Conservation (phyloP, 495 filamentous ascomycete genomes). For the Aspergillus incahuasiensis region DNA sequence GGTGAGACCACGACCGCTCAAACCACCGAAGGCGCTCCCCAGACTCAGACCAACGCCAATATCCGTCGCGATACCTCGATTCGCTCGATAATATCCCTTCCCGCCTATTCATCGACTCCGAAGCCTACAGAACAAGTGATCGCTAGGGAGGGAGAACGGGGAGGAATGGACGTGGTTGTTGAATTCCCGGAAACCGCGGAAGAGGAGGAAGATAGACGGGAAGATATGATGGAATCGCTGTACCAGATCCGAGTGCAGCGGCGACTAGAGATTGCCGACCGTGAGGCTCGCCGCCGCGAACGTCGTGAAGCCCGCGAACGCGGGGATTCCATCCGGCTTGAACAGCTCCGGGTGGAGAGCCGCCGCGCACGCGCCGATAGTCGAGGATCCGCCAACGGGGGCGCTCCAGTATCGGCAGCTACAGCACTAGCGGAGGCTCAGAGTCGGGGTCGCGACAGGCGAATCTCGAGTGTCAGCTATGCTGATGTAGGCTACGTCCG, state of each 20-base stretch:
- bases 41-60: slow-evolving; percentile 27
- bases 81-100: slow-evolving; percentile 88
- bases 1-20: slow-evolving; percentile 25
- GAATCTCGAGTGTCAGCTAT: slow-evolving; percentile 81
- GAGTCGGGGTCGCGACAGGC: slow-evolving; percentile 61
- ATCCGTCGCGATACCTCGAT: slow-evolving; percentile 83
- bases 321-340: slow-evolving; percentile 60
- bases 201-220: slow-evolving; percentile 75
- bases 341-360: slow-evolving; percentile 50
- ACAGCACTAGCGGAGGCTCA: slow-evolving; percentile 59
- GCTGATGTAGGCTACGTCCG: slow-evolving; percentile 79
- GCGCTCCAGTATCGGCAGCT: slow-evolving; percentile 24
- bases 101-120: slow-evolving; percentile 67
- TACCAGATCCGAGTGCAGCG: slow-evolving; percentile 85
- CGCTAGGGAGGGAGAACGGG: slow-evolving; percentile 85
- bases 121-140: slow-evolving; percentile 78
- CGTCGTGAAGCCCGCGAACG: slow-evolving; percentile 64
- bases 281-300: slow-evolving; percentile 64
- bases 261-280: slow-evolving; percentile 67
- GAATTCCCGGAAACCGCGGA: slow-evolving; percentile 72
- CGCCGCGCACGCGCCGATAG: slow-evolving; percentile 26
- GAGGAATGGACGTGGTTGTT: slow-evolving; percentile 84
- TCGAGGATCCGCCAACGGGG: slow-evolving; percentile 27
- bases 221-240: slow-evolving; percentile 86
- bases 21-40: slow-evolving; percentile 18